Base-by-base conservation (phyloP, 2,329 filamentous ascomycete species). In the Diaporthe velutina region DNA sequence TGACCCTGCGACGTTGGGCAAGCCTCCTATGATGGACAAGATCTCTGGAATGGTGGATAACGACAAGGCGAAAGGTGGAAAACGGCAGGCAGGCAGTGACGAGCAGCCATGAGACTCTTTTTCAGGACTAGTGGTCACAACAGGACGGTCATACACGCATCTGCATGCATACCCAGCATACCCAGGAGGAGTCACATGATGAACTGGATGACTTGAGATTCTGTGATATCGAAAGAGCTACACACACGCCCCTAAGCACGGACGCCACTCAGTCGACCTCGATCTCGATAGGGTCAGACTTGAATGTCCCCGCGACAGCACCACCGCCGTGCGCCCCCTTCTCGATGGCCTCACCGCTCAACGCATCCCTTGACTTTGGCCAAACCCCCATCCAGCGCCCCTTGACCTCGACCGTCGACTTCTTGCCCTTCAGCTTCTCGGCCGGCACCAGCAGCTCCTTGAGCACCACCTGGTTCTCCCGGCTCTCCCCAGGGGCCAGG, bases 311-410 rank as follows among this genome's bases (percentile, higher is more conserved):
- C 42, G 75, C 77, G 12, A 79, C 76, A 4, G 78, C 74, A 28
- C 76, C 77, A 33, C 78, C 77, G 52, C 78, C 78, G 10, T 76
- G 75, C 22, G 77, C 79, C 70, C 76, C 73, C 33, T 75, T 75
- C 72, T 74, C 77, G 68, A 80, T 60, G n/a, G 76, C 75, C 60
- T 78, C 78, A 13, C 73, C 60, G 15, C 72, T 67, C 25, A 81
- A 52, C 48, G 78, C 78, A 54, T 76, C 78, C 28, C 78, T 77
- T 74, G 78, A 77, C 70, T 76, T 73, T 9, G 78, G 78, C 83
- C 83, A 85, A 17, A 85, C 83, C 22, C 79, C 78, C 77, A 79
- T 81, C 85, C 85, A 87, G 55, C 77, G 77, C 0, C 86, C 86
- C 70, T 81, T 81, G 57, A 84, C 79, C 64, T 80, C 77, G 42